These are phyloP conservation scores for Favolaschia claudopus DNA, from an alignment of 768 basidiomycete species.

Conservation along the genomic window DNA sequence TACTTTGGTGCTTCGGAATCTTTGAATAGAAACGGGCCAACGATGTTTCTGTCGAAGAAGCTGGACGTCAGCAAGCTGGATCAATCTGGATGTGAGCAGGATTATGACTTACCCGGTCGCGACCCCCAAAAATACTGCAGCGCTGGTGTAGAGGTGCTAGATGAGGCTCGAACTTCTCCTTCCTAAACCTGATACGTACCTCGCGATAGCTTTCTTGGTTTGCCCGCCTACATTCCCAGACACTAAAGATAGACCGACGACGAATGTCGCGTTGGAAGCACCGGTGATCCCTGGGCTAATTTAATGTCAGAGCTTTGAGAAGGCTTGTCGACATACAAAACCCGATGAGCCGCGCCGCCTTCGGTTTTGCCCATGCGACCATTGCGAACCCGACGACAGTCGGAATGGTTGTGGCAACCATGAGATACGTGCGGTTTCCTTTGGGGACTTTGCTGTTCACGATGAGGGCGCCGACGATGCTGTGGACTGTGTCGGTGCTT, in stretches of 20 bases:
- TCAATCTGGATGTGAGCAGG: background rate
- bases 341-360: slow-evolving; percentile 28
- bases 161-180: no score
- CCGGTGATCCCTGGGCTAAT: slow-evolving; percentile 38
- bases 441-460: slow-evolving; percentile 28
- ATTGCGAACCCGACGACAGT: slow-evolving; percentile 36
- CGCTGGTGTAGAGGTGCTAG: no score
- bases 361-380: slow-evolving; percentile 33
- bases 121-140: slow-evolving; percentile 30
- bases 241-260: slow-evolving; percentile 41
- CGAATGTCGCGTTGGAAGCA: slow-evolving; percentile 38
- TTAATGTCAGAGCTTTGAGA: no score
- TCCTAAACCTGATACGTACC: no score
- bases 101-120: slow-evolving; percentile 29
- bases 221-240: slow-evolving; percentile 48
- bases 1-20: slow-evolving; percentile 30
- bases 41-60: slow-evolving; percentile 25
- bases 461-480: slow-evolving; percentile 29
- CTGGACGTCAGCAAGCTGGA: background rate
- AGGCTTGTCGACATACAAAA: slow-evolving; percentile 32
- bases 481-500: background rate
- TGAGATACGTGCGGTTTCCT: slow-evolving; percentile 33
- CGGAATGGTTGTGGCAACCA: slow-evolving; percentile 31
- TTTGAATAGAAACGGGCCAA: slow-evolving; percentile 35
- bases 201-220: slow-evolving; percentile 33